Base-by-base conservation (phyloP, 345 rosid genomes). In the Bruguiera sexangula region DNA sequence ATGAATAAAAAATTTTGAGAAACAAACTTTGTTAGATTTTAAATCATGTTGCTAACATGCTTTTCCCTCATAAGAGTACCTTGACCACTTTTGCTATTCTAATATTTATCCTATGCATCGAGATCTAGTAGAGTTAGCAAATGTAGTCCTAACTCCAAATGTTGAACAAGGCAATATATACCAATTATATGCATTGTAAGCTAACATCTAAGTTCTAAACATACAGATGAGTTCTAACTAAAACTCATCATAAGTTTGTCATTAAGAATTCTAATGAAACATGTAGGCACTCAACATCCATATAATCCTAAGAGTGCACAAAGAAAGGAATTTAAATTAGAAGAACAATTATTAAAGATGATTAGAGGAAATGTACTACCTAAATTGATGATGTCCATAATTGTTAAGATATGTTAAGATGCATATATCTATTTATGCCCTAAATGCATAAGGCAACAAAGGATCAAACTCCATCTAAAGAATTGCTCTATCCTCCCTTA, bases 401-500 rank as follows among this genome's bases (percentile, higher is more conserved):
- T 36, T 22, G 15, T 43, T 62, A 55, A 56, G 26, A 56, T 54
- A 13, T 39, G 27, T 53, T 18, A 57, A 69, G 20, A 30, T 18
- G 50, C 60, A 60, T 60, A 62, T 86, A 96, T 98, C 94, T 75
- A 87, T 80, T 55, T 91, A 91, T 21, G 85, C 82, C 9, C 96
- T 96, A 34, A 96, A 96, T 0, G 99, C 97, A 82, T 88, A 97
- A 58, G 98, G 98, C 46, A 97, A 97, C 81, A 92, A 81, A 0
- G 90, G 84, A 86, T 96, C 99, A 78, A 96, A 96, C 82, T 92
- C 95, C 92, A 96, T 82, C 3, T 96, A 98, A 8, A 96, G 88
- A 63, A 85, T 87, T 4, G 98, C 96, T 3, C 99, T 98, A 80
- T 90, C 98, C 71, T 96, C 99, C 73, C 99, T 83, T 81, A 96